phyloP scores from a whole-genome alignment of 768 basidiomycete species.

The Clitopilus passeckerianus region DNA sequence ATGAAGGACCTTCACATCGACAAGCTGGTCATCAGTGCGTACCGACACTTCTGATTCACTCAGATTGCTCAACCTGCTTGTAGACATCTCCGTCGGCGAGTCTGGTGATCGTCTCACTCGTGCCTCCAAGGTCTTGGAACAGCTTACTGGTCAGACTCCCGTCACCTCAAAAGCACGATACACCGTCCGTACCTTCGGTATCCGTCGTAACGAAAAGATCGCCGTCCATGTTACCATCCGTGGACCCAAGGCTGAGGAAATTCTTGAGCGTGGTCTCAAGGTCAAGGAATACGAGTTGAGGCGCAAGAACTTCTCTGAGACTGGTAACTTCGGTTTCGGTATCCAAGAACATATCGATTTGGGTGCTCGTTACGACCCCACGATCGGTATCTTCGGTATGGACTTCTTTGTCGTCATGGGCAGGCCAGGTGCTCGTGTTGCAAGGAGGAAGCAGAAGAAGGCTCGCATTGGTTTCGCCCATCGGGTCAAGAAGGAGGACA shows the following conservation, averaged over 20 bases:
- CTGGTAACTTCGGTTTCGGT: constrained; percentile 99
- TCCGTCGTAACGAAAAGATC: constrained; percentile 99
- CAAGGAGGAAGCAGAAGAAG: constrained; percentile 86
- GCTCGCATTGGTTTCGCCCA: constrained; percentile 84
- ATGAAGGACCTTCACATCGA: constrained; percentile 97
- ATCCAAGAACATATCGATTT: constrained; percentile 99
- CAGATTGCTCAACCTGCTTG: constrained; percentile 3
- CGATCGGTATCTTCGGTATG: constrained; percentile 99
- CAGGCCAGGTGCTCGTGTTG: constrained; percentile 88
- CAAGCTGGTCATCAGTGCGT: constrained; percentile 99
- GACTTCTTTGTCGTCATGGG: constrained; percentile 99
- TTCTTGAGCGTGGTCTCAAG: constrained; percentile 97
- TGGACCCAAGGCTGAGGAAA: constrained; percentile 99
- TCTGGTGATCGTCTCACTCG: constrained; percentile 98
- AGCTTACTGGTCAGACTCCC: constrained; percentile 98
- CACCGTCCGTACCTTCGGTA: constrained; percentile 98
- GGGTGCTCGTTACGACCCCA: constrained; percentile 96
- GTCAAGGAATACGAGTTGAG: constrained; percentile 99
- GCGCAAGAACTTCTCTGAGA: constrained; percentile 96
- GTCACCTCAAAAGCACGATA: constrained; percentile 99
- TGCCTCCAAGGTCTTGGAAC: constrained; percentile 98
- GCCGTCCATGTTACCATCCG: constrained; percentile 98
- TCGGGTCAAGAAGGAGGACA: constrained; percentile 93
- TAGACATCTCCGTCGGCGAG: constrained; percentile 99
- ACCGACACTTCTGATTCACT: neutral